Percentiles rank a stretch among this genome's conserved stretches.
These are phyloP conservation scores for Cladosporium halotolerans DNA, from an alignment of 2,329 filamentous ascomycete species.

Conservation along the genomic window DNA sequence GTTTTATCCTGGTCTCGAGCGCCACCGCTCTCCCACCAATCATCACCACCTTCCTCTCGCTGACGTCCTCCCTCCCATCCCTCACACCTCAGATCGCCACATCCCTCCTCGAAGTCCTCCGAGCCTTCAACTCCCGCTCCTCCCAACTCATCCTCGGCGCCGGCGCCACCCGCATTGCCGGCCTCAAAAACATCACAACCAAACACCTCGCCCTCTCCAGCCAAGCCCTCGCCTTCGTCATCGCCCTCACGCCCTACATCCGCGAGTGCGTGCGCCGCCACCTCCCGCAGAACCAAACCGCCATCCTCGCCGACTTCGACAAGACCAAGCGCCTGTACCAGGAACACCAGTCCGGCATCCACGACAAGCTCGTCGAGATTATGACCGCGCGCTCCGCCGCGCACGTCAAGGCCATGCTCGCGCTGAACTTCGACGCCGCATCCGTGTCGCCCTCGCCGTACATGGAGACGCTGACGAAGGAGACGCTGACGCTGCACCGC, in stretches of 20 bases:
- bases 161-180: slow-evolving; percentile 80
- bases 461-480: slow-evolving; percentile 81
- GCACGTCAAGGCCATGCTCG: slow-evolving; percentile 69
- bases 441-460: slow-evolving; percentile 52
- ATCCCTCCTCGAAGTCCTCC: slow-evolving; percentile 76
- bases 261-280: slow-evolving; percentile 86
- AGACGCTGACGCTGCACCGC: slow-evolving; percentile 76
- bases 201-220: slow-evolving; percentile 89
- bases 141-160: slow-evolving; percentile 96
- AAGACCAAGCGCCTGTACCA: slow-evolving; percentile 76
- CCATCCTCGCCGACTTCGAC: slow-evolving; percentile 70
- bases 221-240: slow-evolving; percentile 81
- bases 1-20: slow-evolving; percentile 78
- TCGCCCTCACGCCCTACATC: slow-evolving; percentile 79
- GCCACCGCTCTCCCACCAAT: slow-evolving; percentile 75
- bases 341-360: slow-evolving; percentile 84
- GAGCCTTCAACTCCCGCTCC: slow-evolving; percentile 90
- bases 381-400: slow-evolving; percentile 71
- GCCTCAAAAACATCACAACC: slow-evolving; percentile 92
- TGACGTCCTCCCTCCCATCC: slow-evolving; percentile 78
- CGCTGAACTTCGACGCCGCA: slow-evolving; percentile 65
- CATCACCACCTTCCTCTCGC: slow-evolving; percentile 73
- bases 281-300: slow-evolving; percentile 34
- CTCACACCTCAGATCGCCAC: slow-evolving; percentile 79
- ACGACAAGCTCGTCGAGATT: slow-evolving; percentile 88